Conservation (phyloP, 371 early-diverging fungal species). For the Dinochytrium kinnereticum region DNA sequence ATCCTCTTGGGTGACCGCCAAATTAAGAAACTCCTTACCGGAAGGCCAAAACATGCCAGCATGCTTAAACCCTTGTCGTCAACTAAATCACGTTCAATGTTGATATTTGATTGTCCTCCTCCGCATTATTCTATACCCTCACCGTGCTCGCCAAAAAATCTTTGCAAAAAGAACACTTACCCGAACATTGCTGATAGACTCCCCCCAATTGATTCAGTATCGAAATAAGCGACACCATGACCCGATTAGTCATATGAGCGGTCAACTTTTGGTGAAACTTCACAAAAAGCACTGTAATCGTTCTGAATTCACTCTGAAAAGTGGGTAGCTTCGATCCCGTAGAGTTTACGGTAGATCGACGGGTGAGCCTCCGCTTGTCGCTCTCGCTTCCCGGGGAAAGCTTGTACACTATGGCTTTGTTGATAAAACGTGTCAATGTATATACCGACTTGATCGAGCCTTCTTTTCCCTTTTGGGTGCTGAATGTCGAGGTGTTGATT, state of each 20-base stretch:
- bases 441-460: background rate
- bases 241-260: background rate
- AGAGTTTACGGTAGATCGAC: background rate
- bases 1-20: too few relatives aligned
- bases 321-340: background rate
- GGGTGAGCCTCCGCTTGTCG: background rate
- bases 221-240: background rate
- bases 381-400: background rate
- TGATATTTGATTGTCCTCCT: too few relatives aligned
- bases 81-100: too few relatives aligned
- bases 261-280: background rate
- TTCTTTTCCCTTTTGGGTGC: background rate
- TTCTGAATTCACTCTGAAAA: conserved; percentile 13
- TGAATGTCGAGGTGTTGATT: background rate
- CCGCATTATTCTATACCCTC: too few relatives aligned
- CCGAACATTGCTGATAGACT: conserved; percentile 12
- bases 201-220: conserved; percentile 9
- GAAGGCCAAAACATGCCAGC: conserved; percentile 6
- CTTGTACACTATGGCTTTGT: conserved; percentile 4
- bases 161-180: background rate
- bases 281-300: conserved; percentile 6
- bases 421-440: background rate
- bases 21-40: background rate
- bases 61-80: conserved; percentile 17
- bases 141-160: background rate